Evolutionary conservation across 768 basidiomycete species (phyloP), one percentile per base, ranked within the genome.

Genomic region (Leccinum disarticulatum): DNA sequence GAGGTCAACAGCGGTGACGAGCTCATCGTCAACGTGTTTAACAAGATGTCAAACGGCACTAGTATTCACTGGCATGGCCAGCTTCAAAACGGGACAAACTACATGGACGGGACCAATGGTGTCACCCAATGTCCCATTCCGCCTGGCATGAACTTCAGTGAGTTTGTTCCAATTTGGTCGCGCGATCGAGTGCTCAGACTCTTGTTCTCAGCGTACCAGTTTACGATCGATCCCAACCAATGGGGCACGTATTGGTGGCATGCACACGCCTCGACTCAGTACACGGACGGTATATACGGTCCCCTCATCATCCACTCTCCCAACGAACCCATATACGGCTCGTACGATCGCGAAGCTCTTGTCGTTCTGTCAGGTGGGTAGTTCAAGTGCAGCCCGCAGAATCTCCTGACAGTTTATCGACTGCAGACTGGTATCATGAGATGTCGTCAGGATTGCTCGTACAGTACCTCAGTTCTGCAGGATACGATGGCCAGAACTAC

Each of bases 81-180:
- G 54, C 66, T 72, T 38, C 80, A 77, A 62, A 79, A 80, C 56
- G 72, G 77, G 33, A 82, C 82, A 1, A 77, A 78, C 57, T 81
- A 74, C 61, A 81, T 78, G 64, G 82, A 83, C 55, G 82, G 82
- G 2, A 76, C 80, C 0, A 69, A 66, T 8, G 77, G 76, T 9
- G 74, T 83, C 48, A 79, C 82, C 1, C 77, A 83, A 63, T 83
- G 83, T 62, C 79, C 79, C 10, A 83, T 83, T 35, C 82, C 82
- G n/a, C 76, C 82, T 4, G 80, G 80, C 25, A 69, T 75, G 63
- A 77, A 76, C 55, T 73, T 73, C 33, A 56, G 72, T 81, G 60
- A 73, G 62, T n/a, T 6, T 33, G 2, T 56, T 48, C 41, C 51
- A 22, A 2, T 14, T 30, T 30, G 31, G 36, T 35, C 33, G 33